phyloP scores from a whole-genome alignment of 306 rosid genomes.

The Cicer bijugum region DNA sequence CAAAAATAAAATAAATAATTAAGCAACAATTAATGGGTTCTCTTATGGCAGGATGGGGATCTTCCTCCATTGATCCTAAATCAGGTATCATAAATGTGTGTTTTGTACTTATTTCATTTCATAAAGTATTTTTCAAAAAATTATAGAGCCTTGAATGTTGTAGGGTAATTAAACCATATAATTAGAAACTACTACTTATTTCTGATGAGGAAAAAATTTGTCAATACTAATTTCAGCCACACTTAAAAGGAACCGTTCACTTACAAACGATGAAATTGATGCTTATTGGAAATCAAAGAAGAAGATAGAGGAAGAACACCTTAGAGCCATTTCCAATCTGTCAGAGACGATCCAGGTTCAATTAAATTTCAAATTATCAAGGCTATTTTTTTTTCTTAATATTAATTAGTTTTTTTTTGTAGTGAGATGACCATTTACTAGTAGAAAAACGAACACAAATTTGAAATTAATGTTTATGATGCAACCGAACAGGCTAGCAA shows the following conservation, averaged over 20 bases:
- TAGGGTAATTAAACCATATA: neutral
- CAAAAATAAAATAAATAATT: neutral
- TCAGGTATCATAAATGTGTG: constrained; percentile 53
- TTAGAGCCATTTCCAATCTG: constrained; percentile 47
- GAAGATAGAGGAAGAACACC: constrained; percentile 66
- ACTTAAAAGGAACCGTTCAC: constrained; percentile 58
- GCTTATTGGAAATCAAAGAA: constrained; percentile 67
- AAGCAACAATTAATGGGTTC: constrained; percentile 69
- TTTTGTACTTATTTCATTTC: neutral
- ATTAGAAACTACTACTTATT: neutral
- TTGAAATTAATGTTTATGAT: constrained; percentile 6
- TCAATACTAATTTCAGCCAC: constrained; percentile 38
- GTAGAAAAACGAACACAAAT: neutral
- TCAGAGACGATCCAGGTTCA: constrained; percentile 47
- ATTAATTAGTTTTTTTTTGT: no score
- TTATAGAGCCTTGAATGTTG: neutral
- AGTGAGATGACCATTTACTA: no score
- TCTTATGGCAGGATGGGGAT: constrained; percentile 83
- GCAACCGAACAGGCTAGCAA: neutral
- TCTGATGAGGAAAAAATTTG: constrained; percentile 3
- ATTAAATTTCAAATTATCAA: no score
- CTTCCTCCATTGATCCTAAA: constrained; percentile 50
- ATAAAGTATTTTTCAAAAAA: no score
- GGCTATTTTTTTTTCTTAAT: no score
- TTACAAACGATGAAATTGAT: constrained; percentile 63